Evolutionary conservation across 257 asterid species (phyloP).

Genomic region (Avicennia marina): DNA sequence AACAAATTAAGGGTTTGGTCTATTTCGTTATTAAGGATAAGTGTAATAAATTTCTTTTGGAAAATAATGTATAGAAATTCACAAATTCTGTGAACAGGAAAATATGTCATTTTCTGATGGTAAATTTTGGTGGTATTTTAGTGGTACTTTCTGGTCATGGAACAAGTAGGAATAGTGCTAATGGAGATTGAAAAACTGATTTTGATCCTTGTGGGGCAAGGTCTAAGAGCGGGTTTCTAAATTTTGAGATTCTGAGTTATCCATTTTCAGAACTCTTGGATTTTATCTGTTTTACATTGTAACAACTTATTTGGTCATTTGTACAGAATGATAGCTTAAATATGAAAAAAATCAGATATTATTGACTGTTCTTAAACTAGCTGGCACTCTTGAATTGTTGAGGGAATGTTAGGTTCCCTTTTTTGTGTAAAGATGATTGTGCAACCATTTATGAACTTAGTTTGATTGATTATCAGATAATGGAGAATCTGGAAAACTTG

Average conservation of each 20-base stretch:
- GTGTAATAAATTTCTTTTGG: slow-evolving; percentile 2
- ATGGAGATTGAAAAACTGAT: slow-evolving; percentile 5
- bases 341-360: neutral
- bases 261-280: neutral
- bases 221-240: neutral
- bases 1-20: slow-evolving; percentile 77
- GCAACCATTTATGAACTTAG: slow-evolving; percentile 14
- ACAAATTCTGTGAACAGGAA: neutral
- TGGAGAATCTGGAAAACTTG: slow-evolving; percentile 72
- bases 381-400: neutral
- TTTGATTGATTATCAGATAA: slow-evolving; percentile 55
- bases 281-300: slow-evolving; percentile 4
- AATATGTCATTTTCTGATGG: neutral
- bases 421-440: slow-evolving; percentile 7
- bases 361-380: neutral
- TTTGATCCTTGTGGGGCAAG: slow-evolving; percentile 5
- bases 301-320: no score
- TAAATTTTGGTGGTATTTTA: no score
- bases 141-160: no score
- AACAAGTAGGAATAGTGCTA: neutral
- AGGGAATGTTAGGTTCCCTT: neutral
- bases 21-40: slow-evolving; percentile 15
- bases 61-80: neutral
- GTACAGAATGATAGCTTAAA: neutral
- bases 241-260: neutral